These are phyloP conservation scores for Aureobasidium namibiae DNA, from an alignment of 2,329 filamentous ascomycete species.

Conservation along the genomic window DNA sequence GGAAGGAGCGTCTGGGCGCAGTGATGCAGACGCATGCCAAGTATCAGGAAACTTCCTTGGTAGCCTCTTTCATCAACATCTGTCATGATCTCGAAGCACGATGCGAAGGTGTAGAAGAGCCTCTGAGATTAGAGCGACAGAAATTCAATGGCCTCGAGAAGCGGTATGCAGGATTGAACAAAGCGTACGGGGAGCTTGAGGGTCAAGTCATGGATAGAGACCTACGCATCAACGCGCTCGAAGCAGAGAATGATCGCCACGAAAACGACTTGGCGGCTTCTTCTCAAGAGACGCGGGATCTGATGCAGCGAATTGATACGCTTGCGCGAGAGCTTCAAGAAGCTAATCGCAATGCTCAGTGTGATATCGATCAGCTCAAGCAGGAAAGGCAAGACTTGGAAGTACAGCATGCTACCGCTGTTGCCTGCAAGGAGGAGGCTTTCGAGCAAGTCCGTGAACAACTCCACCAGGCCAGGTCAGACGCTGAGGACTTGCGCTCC, in stretches of 20 bases:
- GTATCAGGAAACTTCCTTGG: conserved; percentile 38
- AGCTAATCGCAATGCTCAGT: conserved; percentile 27
- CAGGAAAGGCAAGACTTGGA: conserved; percentile 37
- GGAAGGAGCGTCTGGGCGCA: conserved; percentile 39
- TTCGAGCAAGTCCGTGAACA: conserved; percentile 35
- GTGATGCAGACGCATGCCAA: conserved; percentile 36
- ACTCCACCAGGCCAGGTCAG: conserved; percentile 17
- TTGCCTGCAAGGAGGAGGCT: conserved; percentile 38
- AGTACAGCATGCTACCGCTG: conserved; percentile 33
- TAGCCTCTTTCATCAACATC: conserved; percentile 43
- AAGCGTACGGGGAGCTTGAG: conserved; percentile 31
- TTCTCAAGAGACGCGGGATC: conserved; percentile 30
- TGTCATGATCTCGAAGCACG: conserved; percentile 50
- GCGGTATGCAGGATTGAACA: conserved; percentile 29
- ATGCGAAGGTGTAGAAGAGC: conserved; percentile 47
- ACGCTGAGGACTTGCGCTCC: conserved; percentile 11
- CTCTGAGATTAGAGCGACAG: conserved; percentile 39
- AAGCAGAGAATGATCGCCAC: conserved; percentile 33
- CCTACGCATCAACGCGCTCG: conserved; percentile 30
- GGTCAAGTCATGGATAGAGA: conserved; percentile 29
- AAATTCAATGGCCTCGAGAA: conserved; percentile 28
- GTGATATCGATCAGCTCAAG: conserved; percentile 32
- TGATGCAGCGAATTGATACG: conserved; percentile 27
- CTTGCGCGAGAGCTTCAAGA: conserved; percentile 31
- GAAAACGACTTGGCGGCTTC: conserved; percentile 29